These are phyloP conservation scores for Trypanosoma avium DNA, from an alignment of 208 protist species.

Conservation along the genomic window DNA sequence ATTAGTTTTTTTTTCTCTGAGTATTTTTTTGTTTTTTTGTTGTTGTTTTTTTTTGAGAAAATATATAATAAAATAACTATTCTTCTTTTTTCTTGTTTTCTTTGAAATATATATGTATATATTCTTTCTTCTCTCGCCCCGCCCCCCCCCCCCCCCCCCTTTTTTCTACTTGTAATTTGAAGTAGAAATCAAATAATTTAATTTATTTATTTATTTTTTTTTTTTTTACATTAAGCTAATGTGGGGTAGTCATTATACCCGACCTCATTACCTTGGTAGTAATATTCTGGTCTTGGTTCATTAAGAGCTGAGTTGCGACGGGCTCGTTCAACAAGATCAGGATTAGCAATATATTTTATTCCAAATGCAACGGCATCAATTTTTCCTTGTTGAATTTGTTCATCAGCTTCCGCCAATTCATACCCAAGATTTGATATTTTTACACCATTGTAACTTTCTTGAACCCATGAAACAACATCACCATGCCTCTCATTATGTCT, in stretches of 20 bases:
- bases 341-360: constrained; percentile 57
- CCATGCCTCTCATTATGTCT: constrained; percentile 14
- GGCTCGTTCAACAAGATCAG: constrained; percentile 57
- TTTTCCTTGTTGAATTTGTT: constrained; percentile 32
- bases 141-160: too few species aligned
- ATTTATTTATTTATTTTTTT: not conserved
- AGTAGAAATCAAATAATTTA: not conserved
- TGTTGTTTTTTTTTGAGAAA: not conserved
- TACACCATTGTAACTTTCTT: constrained; percentile 44
- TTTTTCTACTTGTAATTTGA: too few species aligned
- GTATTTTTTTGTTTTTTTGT: not conserved
- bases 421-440: constrained; percentile 48
- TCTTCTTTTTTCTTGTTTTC: too few species aligned
- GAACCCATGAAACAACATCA: constrained; percentile 46
- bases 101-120: too few species aligned
- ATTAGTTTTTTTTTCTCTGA: not conserved
- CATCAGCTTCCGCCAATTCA: constrained; percentile 37
- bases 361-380: constrained; percentile 66
- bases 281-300: constrained; percentile 23
- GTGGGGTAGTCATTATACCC: constrained; percentile 56
- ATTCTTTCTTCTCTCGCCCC: too few species aligned
- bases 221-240: not conserved
- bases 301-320: constrained; percentile 36
- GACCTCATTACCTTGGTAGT: constrained; percentile 32
- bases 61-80: too few species aligned